These are phyloP conservation scores for Spatholobus suberectus DNA, from an alignment of 306 rosid genomes.

Conservation along the genomic window DNA sequence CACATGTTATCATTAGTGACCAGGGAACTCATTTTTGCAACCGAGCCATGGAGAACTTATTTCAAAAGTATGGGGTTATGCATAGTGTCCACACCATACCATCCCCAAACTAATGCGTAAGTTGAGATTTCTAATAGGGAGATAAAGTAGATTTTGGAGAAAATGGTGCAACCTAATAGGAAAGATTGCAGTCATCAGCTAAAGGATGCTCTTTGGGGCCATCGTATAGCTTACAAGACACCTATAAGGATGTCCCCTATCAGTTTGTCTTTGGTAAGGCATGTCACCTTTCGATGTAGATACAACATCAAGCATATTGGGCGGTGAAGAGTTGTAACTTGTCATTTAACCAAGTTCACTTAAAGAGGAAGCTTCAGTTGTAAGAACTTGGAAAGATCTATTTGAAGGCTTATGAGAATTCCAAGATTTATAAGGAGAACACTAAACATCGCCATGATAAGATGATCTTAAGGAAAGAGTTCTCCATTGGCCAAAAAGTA, in stretches of 20 bases:
- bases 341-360: not conserved
- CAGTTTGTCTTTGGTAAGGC: no score
- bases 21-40: not conserved
- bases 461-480: no score
- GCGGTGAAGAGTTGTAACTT: not conserved
- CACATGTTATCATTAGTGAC: not conserved
- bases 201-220: not conserved
- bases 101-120: no score
- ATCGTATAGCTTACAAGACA: no score
- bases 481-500: not conserved
- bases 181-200: not conserved
- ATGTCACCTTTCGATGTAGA: no score
- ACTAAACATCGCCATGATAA: not conserved
- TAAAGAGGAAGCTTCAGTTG: not conserved
- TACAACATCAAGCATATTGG: not conserved
- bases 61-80: not conserved
- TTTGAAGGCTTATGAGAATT: not conserved
- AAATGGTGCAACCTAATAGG: not conserved
- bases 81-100: not conserved
- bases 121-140: no score
- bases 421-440: no score
- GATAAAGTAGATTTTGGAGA: not conserved
- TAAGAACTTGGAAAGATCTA: not conserved
- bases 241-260: no score
- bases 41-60: not conserved